Percentiles rank a stretch among this genome's conserved stretches.
These are phyloP conservation scores for Hawksworthiomyces lignivorus DNA, from an alignment of 2,329 filamentous ascomycete species.

Conservation along the genomic window DNA sequence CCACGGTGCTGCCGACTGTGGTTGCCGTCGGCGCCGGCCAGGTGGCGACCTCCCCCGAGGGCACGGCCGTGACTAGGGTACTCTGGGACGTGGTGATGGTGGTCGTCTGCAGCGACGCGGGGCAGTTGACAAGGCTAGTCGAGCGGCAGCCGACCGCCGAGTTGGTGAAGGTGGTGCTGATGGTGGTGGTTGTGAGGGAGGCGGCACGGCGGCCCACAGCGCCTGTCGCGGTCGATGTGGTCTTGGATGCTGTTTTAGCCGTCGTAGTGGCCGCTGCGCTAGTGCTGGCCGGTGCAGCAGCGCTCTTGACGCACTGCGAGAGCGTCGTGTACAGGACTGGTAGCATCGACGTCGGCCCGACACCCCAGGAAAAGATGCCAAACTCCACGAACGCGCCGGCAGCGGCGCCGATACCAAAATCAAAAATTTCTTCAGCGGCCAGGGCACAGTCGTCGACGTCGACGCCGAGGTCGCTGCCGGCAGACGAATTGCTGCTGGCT, in stretches of 20 bases:
- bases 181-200: constrained; percentile 27
- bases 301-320: constrained; percentile 20
- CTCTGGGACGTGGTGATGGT: constrained; percentile 24
- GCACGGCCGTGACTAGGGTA: constrained; percentile 31
- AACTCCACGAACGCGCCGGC: constrained; percentile 45
- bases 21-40: constrained; percentile 31
- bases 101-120: constrained; percentile 40
- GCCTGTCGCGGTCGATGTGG: constrained; percentile 4
- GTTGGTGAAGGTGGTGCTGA: constrained; percentile 32
- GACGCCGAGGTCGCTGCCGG: constrained; percentile 35
- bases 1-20: constrained; percentile 24
- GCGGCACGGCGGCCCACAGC: constrained; percentile 9
- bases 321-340: constrained; percentile 48
- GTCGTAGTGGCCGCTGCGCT: constrained; percentile 17
- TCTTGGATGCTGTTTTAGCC: no score
- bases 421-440: constrained; percentile 44
- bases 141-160: constrained; percentile 37
- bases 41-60: constrained; percentile 27
- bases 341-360: constrained; percentile 34
- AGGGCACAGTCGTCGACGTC: no score
- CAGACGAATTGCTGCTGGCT: constrained; percentile 16
- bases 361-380: constrained; percentile 39
- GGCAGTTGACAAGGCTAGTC: constrained; percentile 38
- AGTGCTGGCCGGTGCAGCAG: constrained; percentile 22
- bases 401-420: constrained; percentile 43